Evolutionary conservation across 257 asterid genomes (phyloP).

Genomic region (Lycium ferocissimum): DNA sequence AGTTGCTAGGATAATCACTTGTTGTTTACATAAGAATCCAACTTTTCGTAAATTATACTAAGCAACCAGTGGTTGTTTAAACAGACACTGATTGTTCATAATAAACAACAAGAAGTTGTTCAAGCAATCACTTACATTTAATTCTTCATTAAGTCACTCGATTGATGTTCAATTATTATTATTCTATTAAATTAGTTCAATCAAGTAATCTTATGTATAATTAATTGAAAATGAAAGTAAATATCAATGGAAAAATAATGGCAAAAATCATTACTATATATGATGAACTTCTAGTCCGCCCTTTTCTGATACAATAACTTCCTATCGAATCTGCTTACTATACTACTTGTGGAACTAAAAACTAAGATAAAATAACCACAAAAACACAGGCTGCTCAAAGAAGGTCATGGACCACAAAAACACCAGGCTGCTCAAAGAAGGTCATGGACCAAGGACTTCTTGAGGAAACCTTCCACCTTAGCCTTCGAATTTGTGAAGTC

Average conservation of each 20-base stretch:
- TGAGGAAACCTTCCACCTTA: constrained; percentile 1
- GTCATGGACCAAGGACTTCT: neutral
- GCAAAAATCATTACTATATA: neutral
- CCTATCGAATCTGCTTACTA: constrained; percentile 9
- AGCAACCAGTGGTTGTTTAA: too few species aligned
- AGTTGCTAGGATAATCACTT: too few species aligned
- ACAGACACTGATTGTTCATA: too few species aligned
- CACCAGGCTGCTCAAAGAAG: neutral
- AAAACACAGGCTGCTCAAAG: neutral
- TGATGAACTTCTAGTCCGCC: neutral
- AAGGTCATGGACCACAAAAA: neutral
- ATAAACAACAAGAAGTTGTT: too few species aligned
- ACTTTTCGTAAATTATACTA: too few species aligned
- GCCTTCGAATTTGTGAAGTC: neutral
- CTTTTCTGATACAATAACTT: constrained; percentile 7
- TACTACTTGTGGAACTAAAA: neutral
- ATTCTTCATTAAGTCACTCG: too few species aligned
- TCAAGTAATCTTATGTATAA: too few species aligned
- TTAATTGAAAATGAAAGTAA: neutral
- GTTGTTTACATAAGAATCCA: too few species aligned
- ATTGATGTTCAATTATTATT: too few species aligned
- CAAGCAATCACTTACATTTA: too few species aligned
- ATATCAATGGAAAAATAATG: neutral
- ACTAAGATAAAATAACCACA: neutral
- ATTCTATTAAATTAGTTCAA: too few species aligned